Evolutionary conservation across 2,329 filamentous ascomycete genomes (phyloP).

Genomic region (Tetracladium maxilliforme): DNA sequence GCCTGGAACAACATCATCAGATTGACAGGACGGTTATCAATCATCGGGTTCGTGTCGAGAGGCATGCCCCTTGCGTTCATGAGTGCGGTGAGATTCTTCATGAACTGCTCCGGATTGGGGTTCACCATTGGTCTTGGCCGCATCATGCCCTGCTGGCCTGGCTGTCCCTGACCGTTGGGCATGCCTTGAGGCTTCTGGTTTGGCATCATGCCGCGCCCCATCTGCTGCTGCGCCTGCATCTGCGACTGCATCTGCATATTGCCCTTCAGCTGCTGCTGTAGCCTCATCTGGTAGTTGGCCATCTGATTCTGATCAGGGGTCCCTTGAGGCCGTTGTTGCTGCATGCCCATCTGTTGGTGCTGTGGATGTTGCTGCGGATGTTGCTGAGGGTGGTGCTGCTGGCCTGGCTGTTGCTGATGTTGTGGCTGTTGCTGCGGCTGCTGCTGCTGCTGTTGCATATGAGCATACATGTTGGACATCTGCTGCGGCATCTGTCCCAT

Average conservation of each 20-base stretch:
- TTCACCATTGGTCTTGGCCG: too few species aligned
- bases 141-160: conserved; percentile 37
- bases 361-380: too few species aligned
- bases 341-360: conserved; percentile 10
- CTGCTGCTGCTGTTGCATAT: conserved; percentile 20
- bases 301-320: conserved; percentile 38
- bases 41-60: conserved; percentile 58
- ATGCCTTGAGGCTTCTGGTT: conserved; percentile 12
- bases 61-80: conserved; percentile 61
- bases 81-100: conserved; percentile 64
- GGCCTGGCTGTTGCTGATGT: conserved; percentile 47
- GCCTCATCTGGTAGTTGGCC: conserved; percentile 65
- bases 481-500: conserved; percentile 25
- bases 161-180: conserved; percentile 36
- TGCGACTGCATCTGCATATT: conserved; percentile 19
- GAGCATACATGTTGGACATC: conserved; percentile 32
- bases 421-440: conserved; percentile 11
- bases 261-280: conserved; percentile 63
- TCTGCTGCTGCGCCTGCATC: conserved; percentile 26
- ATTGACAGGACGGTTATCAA: conserved; percentile 61
- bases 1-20: conserved; percentile 65
- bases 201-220: too few species aligned
- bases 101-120: conserved; percentile 51
- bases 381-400: conserved; percentile 61
- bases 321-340: conserved; percentile 20